A percentile compares a stretch with the other conserved stretches of the same genome.
Evolutionary conservation across 345 rosid genomes (phyloP).

Genomic region (Hibiscus syriacus): DNA sequence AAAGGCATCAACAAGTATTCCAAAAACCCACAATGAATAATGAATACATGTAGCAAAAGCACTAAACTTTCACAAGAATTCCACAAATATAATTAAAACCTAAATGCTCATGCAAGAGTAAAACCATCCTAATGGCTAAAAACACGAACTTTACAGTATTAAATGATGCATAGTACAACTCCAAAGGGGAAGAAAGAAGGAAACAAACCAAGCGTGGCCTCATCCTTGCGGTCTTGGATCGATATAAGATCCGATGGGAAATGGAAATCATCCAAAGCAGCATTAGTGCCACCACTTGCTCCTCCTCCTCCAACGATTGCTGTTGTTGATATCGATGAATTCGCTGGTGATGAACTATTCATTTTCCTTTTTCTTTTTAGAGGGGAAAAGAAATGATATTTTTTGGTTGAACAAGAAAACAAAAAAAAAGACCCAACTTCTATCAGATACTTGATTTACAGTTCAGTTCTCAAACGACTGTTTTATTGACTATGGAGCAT

Average conservation of each 20-base stretch:
- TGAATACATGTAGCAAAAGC: neutral
- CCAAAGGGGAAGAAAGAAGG: neutral
- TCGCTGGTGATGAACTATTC: constrained; percentile 71
- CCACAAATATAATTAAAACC: neutral
- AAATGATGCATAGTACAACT: neutral
- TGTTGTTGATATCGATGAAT: constrained; percentile 64
- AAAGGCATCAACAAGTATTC: neutral
- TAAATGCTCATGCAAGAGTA: neutral
- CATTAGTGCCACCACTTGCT: constrained; percentile 38
- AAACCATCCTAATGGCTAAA: neutral
- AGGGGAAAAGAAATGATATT: neutral
- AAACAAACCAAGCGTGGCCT: constrained; percentile 44
- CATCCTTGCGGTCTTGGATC: constrained; percentile 56
- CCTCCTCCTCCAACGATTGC: constrained; percentile 65
- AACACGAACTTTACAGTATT: neutral
- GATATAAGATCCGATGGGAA: constrained; percentile 58
- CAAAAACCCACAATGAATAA: neutral
- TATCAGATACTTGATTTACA: neutral
- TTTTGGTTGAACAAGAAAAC: neutral
- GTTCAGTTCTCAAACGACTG: neutral
- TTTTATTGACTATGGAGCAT: neutral
- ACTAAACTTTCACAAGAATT: neutral
- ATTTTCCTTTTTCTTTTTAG: constrained; percentile 9
- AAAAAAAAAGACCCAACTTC: neutral
- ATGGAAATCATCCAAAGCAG: constrained; percentile 53